A percentile compares a stretch with the other conserved stretches of the same genome.
phyloP scores from a whole-genome alignment of 768 basidiomycete genomes.

The Phaeotremella skinneri region DNA sequence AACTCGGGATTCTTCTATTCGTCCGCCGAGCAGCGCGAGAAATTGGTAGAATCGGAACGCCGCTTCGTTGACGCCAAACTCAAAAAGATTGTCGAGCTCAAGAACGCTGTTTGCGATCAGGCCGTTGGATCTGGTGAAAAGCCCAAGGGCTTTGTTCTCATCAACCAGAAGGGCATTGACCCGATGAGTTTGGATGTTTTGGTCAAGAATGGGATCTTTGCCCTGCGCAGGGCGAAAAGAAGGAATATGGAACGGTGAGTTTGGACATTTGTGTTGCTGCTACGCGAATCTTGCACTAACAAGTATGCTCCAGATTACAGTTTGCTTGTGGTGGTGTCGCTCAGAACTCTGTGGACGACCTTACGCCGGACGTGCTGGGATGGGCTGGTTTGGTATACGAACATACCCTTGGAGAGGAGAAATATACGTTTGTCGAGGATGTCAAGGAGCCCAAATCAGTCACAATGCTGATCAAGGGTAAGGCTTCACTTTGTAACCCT shows the following conservation, averaged over 20 bases:
- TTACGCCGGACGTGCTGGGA: slow-evolving; percentile 84
- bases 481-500: slow-evolving; percentile 11
- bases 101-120: slow-evolving; percentile 93
- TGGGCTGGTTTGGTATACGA: slow-evolving; percentile 99
- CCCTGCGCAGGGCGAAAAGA: slow-evolving; percentile 89
- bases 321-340: slow-evolving; percentile 91
- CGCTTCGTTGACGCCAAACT: slow-evolving; percentile 90
- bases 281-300: slow-evolving; percentile 5
- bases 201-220: slow-evolving; percentile 94
- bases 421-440: slow-evolving; percentile 95
- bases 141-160: slow-evolving; percentile 79
- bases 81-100: slow-evolving; percentile 93
- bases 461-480: slow-evolving; percentile 89
- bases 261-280: neutral
- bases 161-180: slow-evolving; percentile 99
- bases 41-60: slow-evolving; percentile 95
- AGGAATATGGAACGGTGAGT: slow-evolving; percentile 96
- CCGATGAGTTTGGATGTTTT: slow-evolving; percentile 92
- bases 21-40: slow-evolving; percentile 95
- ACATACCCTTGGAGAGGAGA: slow-evolving; percentile 97
- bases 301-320: slow-evolving; percentile 67
- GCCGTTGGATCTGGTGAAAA: slow-evolving; percentile 58
- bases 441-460: slow-evolving; percentile 93
- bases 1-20: slow-evolving; percentile 99
- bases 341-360: slow-evolving; percentile 96